A percentile compares a stretch with the other conserved stretches of the same genome.
phyloP scores from a whole-genome alignment of 495 filamentous ascomycete species.

The Rostrohypoxylon terebratum region DNA sequence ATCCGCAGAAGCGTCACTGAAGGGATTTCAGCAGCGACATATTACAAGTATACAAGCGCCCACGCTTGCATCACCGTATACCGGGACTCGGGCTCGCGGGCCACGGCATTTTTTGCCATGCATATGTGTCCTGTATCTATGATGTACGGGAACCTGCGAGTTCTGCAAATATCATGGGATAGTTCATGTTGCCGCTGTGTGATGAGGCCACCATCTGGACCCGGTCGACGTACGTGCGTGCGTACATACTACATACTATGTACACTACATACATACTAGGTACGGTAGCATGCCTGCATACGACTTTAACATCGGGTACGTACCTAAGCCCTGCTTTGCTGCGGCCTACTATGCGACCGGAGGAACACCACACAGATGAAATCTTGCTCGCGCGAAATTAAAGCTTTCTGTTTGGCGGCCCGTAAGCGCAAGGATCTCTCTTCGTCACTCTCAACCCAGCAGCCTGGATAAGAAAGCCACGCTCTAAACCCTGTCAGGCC shows the following conservation, averaged over 20 bases:
- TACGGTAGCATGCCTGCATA: conserved; percentile 29
- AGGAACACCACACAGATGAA: conserved; percentile 40
- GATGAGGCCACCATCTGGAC: conserved; percentile 42
- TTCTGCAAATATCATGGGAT: conserved; percentile 43
- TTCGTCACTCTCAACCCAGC: conserved; percentile 39
- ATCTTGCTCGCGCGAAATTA: conserved; percentile 41
- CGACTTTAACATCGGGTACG: conserved; percentile 33
- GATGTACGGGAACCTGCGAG: conserved; percentile 38
- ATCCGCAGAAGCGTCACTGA: conserved; percentile 37
- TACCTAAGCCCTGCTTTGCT: conserved; percentile 34
- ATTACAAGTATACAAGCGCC: conserved; percentile 31
- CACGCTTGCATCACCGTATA: conserved; percentile 34
- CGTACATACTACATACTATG: conserved; percentile 5
- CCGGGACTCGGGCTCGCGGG: conserved; percentile 47
- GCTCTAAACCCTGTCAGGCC: conserved; percentile 39
- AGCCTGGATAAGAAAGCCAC: conserved; percentile 48
- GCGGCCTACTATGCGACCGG: conserved; percentile 45
- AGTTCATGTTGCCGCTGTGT: conserved; percentile 46
- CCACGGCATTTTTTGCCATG: conserved; percentile 39
- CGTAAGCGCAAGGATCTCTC: conserved; percentile 43
- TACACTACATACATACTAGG: conserved; percentile 7
- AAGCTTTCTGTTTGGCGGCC: conserved; percentile 38
- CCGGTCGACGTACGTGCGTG: conserved; percentile 40
- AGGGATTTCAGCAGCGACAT: conserved; percentile 9
- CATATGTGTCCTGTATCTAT: conserved; percentile 44